phyloP scores from a whole-genome alignment of 805 yeast species.

The Wickerhamomyces queroliae region DNA sequence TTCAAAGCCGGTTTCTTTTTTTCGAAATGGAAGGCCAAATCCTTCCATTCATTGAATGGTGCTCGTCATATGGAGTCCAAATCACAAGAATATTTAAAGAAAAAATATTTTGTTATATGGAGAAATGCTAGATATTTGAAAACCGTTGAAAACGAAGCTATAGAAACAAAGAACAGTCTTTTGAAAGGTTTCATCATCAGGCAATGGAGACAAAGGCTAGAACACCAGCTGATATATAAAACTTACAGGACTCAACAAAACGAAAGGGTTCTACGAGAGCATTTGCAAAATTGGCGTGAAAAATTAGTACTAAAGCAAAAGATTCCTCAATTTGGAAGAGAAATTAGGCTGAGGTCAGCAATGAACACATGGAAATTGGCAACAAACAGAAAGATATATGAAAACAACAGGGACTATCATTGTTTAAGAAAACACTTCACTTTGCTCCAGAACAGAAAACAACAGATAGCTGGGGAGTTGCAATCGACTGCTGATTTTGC shows the following conservation, averaged over 20 bases:
- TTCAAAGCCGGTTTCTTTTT: conserved; percentile 21
- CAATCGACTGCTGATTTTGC: conserved; percentile 5
- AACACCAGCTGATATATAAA: conserved; percentile 3
- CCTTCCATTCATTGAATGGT: background rate
- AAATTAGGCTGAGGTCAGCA: background rate
- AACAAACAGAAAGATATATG: background rate
- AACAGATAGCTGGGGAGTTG: background rate
- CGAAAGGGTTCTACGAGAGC: background rate
- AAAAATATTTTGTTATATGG: too few relatives aligned
- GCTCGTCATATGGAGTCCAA: too few relatives aligned
- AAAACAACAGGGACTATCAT: background rate
- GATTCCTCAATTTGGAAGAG: background rate
- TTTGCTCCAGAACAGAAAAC: conserved; percentile 15
- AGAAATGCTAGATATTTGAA: too few relatives aligned
- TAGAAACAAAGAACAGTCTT: conserved; percentile 1
- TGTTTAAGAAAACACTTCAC: conserved; percentile 4
- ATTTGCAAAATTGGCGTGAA: conserved; percentile 9
- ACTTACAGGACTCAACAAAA: background rate
- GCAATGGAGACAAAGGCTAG: conserved; percentile 12
- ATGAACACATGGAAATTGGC: conserved; percentile 10
- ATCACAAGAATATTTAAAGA: too few relatives aligned
- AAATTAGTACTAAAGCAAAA: conserved; percentile 1
- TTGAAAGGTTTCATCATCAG: conserved; percentile 10
- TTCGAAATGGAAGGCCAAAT: conserved; percentile 14
- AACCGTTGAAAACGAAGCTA: conserved; percentile 22